Evolutionary conservation across 805 yeast species (phyloP).

Genomic region (Hanseniaspora valbyensis): DNA sequence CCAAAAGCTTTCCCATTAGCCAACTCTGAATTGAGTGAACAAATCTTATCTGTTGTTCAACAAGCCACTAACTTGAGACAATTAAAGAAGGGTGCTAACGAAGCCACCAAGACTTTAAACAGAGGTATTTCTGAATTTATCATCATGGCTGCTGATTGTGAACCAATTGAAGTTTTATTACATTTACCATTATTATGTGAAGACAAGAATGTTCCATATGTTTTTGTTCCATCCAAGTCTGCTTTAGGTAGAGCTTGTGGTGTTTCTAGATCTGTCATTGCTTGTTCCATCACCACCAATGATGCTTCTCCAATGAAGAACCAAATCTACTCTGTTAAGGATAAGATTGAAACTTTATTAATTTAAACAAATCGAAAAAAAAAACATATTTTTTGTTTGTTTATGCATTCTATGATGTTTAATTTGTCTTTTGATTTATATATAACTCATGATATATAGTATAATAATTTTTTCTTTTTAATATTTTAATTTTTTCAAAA

Average conservation of each 20-base stretch:
- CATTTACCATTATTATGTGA: constrained; percentile 96
- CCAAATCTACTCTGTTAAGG: constrained; percentile 96
- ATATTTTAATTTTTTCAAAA: too few species aligned
- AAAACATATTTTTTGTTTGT: background rate
- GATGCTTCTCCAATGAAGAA: constrained; percentile 95
- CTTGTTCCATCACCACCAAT: constrained; percentile 95
- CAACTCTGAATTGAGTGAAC: constrained; percentile 89
- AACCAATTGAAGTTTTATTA: constrained; percentile 95
- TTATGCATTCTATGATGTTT: too few species aligned
- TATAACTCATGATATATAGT: too few species aligned
- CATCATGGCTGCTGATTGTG: constrained; percentile 99
- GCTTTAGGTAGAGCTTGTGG: constrained; percentile 99
- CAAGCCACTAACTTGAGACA: constrained; percentile 97
- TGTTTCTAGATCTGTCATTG: constrained; percentile 97
- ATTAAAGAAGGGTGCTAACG: constrained; percentile 98
- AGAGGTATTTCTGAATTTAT: constrained; percentile 99
- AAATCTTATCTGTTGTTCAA: constrained; percentile 93
- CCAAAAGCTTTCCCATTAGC: constrained; percentile 99
- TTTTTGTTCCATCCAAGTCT: constrained; percentile 94
- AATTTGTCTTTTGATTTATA: too few species aligned
- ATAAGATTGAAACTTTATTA: constrained; percentile 94
- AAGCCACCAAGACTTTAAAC: constrained; percentile 97
- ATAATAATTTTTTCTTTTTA: too few species aligned
- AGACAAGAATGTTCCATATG: constrained; percentile 99
- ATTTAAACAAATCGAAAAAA: constrained; percentile 40